Base-by-base conservation (phyloP, 495 filamentous ascomycete genomes). In the Lentithecium fluviatile region DNA sequence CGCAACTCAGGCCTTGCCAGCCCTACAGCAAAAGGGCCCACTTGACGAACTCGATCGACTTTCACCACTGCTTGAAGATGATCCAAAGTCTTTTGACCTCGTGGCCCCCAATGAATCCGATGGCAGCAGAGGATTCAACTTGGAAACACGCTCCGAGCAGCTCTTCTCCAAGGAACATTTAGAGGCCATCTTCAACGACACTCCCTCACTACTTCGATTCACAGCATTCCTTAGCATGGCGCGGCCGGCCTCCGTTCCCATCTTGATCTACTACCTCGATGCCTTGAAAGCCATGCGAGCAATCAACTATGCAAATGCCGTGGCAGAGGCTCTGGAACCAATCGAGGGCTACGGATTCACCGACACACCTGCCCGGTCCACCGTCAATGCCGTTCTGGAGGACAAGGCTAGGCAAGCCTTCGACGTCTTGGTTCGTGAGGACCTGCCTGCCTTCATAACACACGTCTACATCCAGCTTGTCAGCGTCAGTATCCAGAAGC, bases 371-470 rank as follows among this genome's bases (percentile, higher is more conserved):
- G 73, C 80, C 15, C 71, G 75, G 8, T 65, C 76, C 0, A 83
- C 80, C 0, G 68, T 69, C 10, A 86, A 86, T 63, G 66, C 73
- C 10, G 72, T 79, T 1, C 73, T 90, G 11, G 77, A 87, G 59
- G 77, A 80, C 34, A 84, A 84, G 58, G 82, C 83, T 0, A 62
- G 78, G 19, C 69, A 79, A 62, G 82, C 83, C 8, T 83, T 90
- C 49, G 74, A 80, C 24, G 76, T 75, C 8, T 72, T 92, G 6
- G 83, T 83, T 20, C 70, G 75, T 13, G 85, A 90, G 23, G 85
- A 88, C 62, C 72, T 93, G 2, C 86, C 88, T 7, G 85, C 86
- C 0, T 91, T 84, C 66, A 83, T 91, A 56, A 83, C 85, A 6
- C 79, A 85, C 54, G 75, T 74, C 2, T 87, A 82, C 71, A 78